Conservation (phyloP, 2,329 filamentous ascomycete species). For the Macrophomina phaseolina region DNA sequence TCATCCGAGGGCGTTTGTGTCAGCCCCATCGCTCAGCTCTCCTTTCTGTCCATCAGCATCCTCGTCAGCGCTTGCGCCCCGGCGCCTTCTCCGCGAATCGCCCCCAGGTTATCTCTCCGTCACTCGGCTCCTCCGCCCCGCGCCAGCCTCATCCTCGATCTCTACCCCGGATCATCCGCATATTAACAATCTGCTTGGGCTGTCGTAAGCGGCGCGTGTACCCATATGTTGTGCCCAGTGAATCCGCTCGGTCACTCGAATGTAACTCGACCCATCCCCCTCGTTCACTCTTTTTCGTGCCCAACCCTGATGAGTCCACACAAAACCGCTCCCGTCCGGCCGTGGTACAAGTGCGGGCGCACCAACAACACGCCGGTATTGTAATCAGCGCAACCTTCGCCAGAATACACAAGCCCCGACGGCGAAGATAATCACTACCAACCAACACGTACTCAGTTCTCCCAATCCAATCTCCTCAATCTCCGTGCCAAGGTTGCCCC, state of each 20-base stretch:
- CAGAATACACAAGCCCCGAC: constrained; percentile 4
- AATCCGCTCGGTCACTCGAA: constrained; percentile 13
- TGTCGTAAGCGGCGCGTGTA: constrained; percentile 19
- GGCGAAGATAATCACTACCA: not conserved
- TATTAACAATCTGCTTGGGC: not conserved
- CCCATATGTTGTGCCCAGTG: not conserved
- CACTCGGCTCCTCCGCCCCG: constrained; percentile 23
- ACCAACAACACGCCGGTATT: constrained; percentile 11
- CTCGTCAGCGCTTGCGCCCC: constrained; percentile 1
- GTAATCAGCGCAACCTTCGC: constrained; percentile 8
- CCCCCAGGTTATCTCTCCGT: constrained; percentile 21
- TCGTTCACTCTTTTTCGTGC: not conserved
- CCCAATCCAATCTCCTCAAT: not conserved
- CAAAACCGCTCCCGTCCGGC: constrained; percentile 4
- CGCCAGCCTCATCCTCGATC: not conserved
- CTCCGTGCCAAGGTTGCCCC: not conserved
- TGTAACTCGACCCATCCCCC: constrained; percentile 6
- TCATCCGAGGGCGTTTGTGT: constrained; percentile 10
- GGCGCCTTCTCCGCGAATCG: constrained; percentile 17
- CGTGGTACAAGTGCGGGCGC: constrained; percentile 20
- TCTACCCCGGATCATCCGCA: constrained; percentile 2
- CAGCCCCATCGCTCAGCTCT: constrained; percentile 19
- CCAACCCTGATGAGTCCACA: constrained; percentile 4
- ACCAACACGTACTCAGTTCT: not conserved
- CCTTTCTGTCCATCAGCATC: not conserved